Percentiles rank a stretch among this genome's conserved stretches.
Conservation (phyloP, 75 land plant species). For the Larix kaempferi region DNA sequence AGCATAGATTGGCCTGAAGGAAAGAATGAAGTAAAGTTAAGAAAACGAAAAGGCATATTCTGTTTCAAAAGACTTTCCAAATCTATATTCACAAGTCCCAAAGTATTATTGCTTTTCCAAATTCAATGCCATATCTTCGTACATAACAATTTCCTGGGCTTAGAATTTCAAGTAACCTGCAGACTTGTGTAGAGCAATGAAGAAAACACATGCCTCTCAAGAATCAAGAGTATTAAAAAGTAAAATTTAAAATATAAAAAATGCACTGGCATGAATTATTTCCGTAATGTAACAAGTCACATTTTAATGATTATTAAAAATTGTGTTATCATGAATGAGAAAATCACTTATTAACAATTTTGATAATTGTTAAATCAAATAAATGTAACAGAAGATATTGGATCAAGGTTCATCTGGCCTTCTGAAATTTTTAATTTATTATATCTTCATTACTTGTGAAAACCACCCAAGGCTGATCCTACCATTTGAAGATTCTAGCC, state of each 20-base stretch:
- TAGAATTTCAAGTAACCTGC: background rate
- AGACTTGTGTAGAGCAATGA: background rate
- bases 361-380: background rate
- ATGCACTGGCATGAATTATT: background rate
- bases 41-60: background rate
- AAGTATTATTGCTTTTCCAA: background rate
- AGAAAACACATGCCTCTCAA: background rate
- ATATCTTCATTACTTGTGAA: background rate
- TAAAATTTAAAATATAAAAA: background rate
- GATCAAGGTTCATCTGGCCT: background rate
- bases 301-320: background rate
- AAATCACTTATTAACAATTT: background rate
- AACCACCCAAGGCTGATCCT: background rate
- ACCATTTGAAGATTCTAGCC: constrained; percentile 3
- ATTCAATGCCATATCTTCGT: background rate
- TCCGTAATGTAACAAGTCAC: background rate
- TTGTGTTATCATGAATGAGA: background rate
- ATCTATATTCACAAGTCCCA: background rate
- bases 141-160: background rate
- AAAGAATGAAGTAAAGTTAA: background rate
- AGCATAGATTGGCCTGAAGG: constrained; percentile 93
- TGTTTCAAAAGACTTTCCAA: background rate
- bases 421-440: background rate
- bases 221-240: background rate
- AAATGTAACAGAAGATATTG: background rate